Evolutionary conservation across 805 yeast species (phyloP).

Genomic region (Kazachstania bromeliacearum): DNA sequence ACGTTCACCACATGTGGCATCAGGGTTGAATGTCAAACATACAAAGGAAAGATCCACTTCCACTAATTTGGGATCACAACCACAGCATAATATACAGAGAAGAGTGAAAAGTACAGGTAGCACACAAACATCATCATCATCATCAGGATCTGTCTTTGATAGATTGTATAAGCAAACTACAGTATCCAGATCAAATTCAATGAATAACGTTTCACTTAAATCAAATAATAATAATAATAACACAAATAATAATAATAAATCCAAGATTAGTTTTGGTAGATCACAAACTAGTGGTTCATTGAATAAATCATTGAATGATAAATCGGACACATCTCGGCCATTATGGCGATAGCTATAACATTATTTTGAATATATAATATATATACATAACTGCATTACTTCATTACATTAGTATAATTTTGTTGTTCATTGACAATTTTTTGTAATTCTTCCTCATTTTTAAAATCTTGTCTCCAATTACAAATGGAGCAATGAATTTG

Average conservation of each 20-base stretch:
- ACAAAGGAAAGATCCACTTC: background rate
- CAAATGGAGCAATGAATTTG: constrained; percentile 44
- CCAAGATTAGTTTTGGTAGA: constrained; percentile 8
- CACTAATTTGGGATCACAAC: too few species aligned
- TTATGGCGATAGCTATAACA: constrained; percentile 9
- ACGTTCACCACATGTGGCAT: background rate
- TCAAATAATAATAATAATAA: background rate
- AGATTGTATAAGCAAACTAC: constrained; percentile 18
- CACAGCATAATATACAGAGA: background rate
- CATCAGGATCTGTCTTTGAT: constrained; percentile 18
- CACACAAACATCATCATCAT: background rate
- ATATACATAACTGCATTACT: background rate
- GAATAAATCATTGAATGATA: constrained; percentile 1
- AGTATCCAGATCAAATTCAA: constrained; percentile 17
- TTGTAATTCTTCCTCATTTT: constrained; percentile 23
- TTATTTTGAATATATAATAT: background rate
- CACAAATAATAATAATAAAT: background rate
- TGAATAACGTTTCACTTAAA: constrained; percentile 12
- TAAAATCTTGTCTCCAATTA: constrained; percentile 37
- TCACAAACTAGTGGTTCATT: constrained; percentile 11
- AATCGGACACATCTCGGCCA: constrained; percentile 4
- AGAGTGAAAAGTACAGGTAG: constrained; percentile 3
- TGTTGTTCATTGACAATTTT: constrained; percentile 17
- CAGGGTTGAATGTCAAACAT: background rate
- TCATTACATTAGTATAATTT: background rate